Evolutionary conservation across 148 eudicot species (phyloP), one percentile per base, ranked within the genome.

Genomic region (Cornus kousa): DNA sequence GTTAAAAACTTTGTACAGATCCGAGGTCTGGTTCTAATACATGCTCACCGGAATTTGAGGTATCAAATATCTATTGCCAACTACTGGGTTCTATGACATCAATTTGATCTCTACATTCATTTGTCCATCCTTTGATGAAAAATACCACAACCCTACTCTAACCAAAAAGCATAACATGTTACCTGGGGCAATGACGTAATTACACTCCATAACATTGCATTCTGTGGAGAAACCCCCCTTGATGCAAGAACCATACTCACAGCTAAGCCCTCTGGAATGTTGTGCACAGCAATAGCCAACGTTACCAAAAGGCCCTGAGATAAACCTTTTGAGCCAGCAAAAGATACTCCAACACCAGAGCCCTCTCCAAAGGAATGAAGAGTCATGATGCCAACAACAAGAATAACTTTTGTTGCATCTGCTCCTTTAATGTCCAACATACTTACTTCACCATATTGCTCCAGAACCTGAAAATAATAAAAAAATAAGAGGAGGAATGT

Each of bases 281-380:
- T 96, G 84, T 96, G 98, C 71, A 96, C 99, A 77, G 98, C 99
- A 75, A 96, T 96, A 73, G 99, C 99, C 85, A 94, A 83, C 39
- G 99, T 96, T 68, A 96, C 89, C 80, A 94, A 80, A 43, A 96
- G 89, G 68, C 99, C 99, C 81, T 96, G 99, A 59, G 97, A 85
- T 71, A 96, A 78, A 79, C 99, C 99, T 80, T 91, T 92, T 32
- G 99, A 91, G 71, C 99, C 99, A 75, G 99, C 98, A 84, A 96
- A 96, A 60, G 99, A 96, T 65, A 96, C 98, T 40, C 99, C 99
- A 79, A 96, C 99, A 72, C 99, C 99, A 74, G 98, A 92, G 4
- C 99, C 99, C 83, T 96, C 99, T 68, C 99, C 99, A 87, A 96
- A 96, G 35, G 99, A 93, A 90, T 96, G 99, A 81, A 96, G 91